phyloP scores from a whole-genome alignment of 2,329 filamentous ascomycete species.

The Blastomyces silverae region DNA sequence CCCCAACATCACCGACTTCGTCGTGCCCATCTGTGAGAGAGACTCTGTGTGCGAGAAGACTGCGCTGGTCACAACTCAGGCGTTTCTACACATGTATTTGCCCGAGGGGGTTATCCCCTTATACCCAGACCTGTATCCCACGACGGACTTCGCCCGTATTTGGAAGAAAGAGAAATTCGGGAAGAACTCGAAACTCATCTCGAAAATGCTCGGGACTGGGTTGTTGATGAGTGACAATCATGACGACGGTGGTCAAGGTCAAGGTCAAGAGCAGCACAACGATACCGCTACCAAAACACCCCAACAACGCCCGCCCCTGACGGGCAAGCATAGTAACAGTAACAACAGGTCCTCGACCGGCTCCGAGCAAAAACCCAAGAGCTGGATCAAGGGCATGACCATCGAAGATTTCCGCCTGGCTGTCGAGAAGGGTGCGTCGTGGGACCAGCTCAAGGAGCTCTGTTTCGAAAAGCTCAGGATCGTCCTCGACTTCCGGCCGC shows the following conservation, averaged over 20 bases:
- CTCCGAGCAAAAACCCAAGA: neutral
- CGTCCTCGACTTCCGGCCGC: slow-evolving; percentile 6
- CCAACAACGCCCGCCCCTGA: neutral
- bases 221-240: slow-evolving; percentile 11
- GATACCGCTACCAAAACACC: neutral
- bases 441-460: slow-evolving; percentile 9
- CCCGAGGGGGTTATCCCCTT: slow-evolving; percentile 14
- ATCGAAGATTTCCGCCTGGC: slow-evolving; percentile 15
- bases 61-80: slow-evolving; percentile 20
- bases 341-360: neutral
- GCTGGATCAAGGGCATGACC: slow-evolving; percentile 11
- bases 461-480: slow-evolving; percentile 6
- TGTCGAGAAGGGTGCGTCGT: slow-evolving; percentile 10
- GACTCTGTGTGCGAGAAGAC: slow-evolving; percentile 22
- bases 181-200: slow-evolving; percentile 16
- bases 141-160: slow-evolving; percentile 15
- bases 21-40: slow-evolving; percentile 23
- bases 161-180: slow-evolving; percentile 16
- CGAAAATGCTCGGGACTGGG: slow-evolving; percentile 18
- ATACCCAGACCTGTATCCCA: slow-evolving; percentile 16
- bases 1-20: slow-evolving; percentile 24
- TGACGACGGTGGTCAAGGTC: too few species aligned
- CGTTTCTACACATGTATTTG: slow-evolving; percentile 19
- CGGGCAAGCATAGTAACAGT: neutral
- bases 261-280: neutral